Evolutionary conservation across 2,329 filamentous ascomycete species (phyloP), one percentile per base, ranked within the genome.

Genomic region (Paracamarosporium sp.): DNA sequence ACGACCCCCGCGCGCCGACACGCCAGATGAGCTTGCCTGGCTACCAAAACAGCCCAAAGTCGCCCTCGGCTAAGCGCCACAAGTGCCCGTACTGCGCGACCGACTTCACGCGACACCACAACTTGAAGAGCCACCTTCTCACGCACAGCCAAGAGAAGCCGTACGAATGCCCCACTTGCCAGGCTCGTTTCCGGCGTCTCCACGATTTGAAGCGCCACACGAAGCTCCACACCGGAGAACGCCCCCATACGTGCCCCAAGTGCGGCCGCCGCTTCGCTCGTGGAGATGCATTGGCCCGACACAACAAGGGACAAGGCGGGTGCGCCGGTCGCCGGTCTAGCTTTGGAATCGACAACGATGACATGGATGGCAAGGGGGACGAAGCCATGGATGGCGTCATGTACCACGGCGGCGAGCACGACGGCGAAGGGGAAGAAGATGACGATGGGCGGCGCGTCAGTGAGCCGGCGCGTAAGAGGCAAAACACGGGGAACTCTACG

Each of bases 101-200:
- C 5, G 95, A 97, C 71, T 99, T 99, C 68, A 99, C 95, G 27
- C 88, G 95, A 43, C 95, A 98, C 74, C 95, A 98, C 75, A 98
- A 99, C 71, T 85, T 98, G 27, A 99, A 98, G 80, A 97, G 93
- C 67, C 95, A 99, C 79, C 85, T 99, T 56, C 86, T 99, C 73
- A 98, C 95, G 0, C 95, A 98, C 77, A 97, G 93, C 70, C 94
- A 99, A 82, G 95, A 99, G 77, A 99, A 99, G 78, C 95, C 95
- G 0, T 99, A 95, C 72, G 87, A 95, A 27, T 99, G 95, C 74
- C 89, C 92, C 61, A 92, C 91, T n/a, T 99, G 95, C 75, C 87
- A 94, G 67, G 91, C 95, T 76, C 88, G 94, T 51, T 99, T 99
- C 78, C 87, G 95, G 54, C 88, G 95, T 62, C 83, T 98, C 50